phyloP scores from a whole-genome alignment of 1,139 yeast species.

The Zygosaccharomyces sapae region DNA sequence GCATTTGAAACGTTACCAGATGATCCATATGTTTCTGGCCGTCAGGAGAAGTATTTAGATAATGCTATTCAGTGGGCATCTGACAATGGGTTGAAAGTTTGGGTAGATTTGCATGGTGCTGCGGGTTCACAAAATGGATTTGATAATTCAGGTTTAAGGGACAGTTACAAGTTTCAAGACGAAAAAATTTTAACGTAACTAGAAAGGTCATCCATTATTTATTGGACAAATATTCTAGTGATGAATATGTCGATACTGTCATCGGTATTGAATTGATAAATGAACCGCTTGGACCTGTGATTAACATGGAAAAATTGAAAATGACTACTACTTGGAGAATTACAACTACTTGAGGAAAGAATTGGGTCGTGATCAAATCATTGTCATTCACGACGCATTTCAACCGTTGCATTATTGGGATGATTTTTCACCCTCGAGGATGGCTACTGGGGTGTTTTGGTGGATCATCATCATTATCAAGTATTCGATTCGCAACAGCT shows the following conservation, averaged over 20 bases:
- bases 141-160: conserved; percentile 89
- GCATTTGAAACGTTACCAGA: conserved; percentile 60
- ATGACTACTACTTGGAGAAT: conserved; percentile 45
- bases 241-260: conserved; percentile 63
- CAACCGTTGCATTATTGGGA: conserved; percentile 60
- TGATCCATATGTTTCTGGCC: conserved; percentile 90
- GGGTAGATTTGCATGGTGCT: conserved; percentile 94
- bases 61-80: conserved; percentile 75
- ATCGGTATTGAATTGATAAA: conserved; percentile 81
- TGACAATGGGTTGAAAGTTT: conserved; percentile 59
- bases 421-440: conserved; percentile 40
- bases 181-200: conserved; percentile 43
- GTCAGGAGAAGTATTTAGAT: conserved; percentile 69
- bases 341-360: conserved; percentile 37
- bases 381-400: conserved; percentile 53
- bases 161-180: conserved; percentile 54
- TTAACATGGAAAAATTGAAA: conserved; percentile 56
- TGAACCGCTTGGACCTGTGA: conserved; percentile 77
- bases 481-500: conserved; percentile 69
- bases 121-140: conserved; percentile 98
- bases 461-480: conserved; percentile 92
- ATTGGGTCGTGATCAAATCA: conserved; percentile 32
- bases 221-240: conserved; percentile 61
- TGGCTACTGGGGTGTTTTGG: conserved; percentile 60
- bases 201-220: conserved; percentile 36